Evolutionary conservation across 345 rosid species (phyloP).

Genomic region (Eucalyptus erythrocorys): DNA sequence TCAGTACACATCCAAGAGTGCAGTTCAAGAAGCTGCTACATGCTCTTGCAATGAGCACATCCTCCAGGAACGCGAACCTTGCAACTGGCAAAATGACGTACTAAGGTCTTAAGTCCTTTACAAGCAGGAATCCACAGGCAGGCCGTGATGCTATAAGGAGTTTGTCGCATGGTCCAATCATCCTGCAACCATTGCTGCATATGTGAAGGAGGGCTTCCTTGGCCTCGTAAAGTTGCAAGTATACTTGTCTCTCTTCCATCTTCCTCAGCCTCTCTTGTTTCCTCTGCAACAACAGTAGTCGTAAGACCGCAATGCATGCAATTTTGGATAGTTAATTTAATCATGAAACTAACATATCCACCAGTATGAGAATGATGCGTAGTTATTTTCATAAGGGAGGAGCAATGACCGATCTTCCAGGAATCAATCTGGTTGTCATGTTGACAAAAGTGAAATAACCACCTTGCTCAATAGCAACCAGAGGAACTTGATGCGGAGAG

Average conservation of each 20-base stretch:
- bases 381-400: neutral
- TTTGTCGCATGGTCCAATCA: no score
- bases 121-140: no score
- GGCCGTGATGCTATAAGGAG: no score
- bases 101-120: no score
- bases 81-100: no score
- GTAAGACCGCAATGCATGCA: neutral
- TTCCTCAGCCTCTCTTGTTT: conserved; percentile 26
- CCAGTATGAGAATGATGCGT: neutral
- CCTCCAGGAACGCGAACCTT: no score
- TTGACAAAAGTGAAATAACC: neutral
- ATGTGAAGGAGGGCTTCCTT: no score
- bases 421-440: neutral
- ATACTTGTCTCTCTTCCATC: no score
- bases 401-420: neutral
- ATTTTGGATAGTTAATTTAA: neutral
- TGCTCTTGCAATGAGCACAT: conserved; percentile 54
- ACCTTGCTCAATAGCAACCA: neutral
- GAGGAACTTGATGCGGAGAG: neutral
- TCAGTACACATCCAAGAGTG: conserved; percentile 68
- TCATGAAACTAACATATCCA: neutral
- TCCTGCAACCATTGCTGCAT: no score
- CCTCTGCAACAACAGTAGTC: conserved; percentile 12
- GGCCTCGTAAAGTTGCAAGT: no score
- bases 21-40: conserved; percentile 88